Conservation (phyloP, 352 stramenopile genomes). For the Phytophthora sansomeana region DNA sequence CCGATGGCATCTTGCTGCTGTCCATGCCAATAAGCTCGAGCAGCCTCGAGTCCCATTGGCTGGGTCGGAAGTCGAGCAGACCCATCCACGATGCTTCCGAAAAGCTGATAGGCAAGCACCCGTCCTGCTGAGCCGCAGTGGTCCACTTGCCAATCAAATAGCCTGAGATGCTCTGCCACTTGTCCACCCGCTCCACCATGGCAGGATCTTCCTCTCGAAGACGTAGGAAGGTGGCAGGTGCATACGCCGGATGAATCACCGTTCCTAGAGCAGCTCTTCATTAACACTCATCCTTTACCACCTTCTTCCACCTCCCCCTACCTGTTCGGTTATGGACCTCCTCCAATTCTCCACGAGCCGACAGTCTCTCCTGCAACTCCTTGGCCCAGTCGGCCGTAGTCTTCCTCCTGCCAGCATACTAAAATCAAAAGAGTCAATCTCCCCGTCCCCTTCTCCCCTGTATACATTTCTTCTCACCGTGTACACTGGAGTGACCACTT, state of each 20-base stretch:
- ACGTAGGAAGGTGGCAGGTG: slow-evolving; percentile 86
- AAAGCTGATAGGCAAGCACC: slow-evolving; percentile 88
- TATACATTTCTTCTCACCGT: slow-evolving; percentile 49
- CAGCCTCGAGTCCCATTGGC: slow-evolving; percentile 85
- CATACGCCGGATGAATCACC: slow-evolving; percentile 91
- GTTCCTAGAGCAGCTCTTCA: slow-evolving; percentile 40
- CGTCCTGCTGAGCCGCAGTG: slow-evolving; percentile 30
- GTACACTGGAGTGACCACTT: slow-evolving; percentile 77
- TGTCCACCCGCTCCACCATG: slow-evolving; percentile 57
- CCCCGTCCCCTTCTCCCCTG: neutral
- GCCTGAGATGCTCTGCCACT: slow-evolving; percentile 92
- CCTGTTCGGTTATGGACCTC: slow-evolving; percentile 80
- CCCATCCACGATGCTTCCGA: slow-evolving; percentile 96
- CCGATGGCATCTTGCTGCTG: slow-evolving; percentile 66
- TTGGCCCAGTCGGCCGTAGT: slow-evolving; percentile 59
- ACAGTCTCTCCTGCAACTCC: slow-evolving; percentile 55
- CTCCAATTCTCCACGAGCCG: slow-evolving; percentile 44
- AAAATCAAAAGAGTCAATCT: slow-evolving; percentile 15
- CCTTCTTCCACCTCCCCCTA: slow-evolving; percentile 1
- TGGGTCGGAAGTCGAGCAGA: slow-evolving; percentile 90
- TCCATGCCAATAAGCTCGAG: slow-evolving; percentile 83
- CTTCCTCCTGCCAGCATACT: slow-evolving; percentile 70
- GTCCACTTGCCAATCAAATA: slow-evolving; percentile 92
- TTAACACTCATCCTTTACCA: neutral
- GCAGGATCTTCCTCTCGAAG: slow-evolving; percentile 72